Conservation (phyloP, 2,329 filamentous ascomycete species). For the Esteya vermicola region DNA sequence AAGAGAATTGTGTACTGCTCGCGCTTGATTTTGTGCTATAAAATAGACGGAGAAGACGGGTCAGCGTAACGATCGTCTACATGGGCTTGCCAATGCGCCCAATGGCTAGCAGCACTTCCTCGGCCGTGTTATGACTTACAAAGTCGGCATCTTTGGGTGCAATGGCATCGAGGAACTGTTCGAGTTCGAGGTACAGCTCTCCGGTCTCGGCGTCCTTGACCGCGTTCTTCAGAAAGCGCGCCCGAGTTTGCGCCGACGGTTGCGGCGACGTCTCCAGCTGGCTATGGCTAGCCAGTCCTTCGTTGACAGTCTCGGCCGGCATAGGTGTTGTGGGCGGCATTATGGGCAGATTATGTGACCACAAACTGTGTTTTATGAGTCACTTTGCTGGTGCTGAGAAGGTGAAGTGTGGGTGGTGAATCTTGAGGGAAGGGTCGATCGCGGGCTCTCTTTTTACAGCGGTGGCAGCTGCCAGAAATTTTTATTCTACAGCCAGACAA, state of each 20-base stretch:
- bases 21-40: slow-evolving; percentile 89
- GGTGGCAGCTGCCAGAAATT: no score
- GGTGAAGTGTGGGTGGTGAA: neutral
- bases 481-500: no score
- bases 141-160: slow-evolving; percentile 81
- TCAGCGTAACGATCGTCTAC: no score
- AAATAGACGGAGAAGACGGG: neutral
- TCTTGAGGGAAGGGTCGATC: no score
- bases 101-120: slow-evolving; percentile 2
- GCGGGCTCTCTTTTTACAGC: no score
- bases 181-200: slow-evolving; percentile 64
- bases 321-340: slow-evolving; percentile 25
- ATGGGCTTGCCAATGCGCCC: neutral
- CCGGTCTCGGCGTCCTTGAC: slow-evolving; percentile 60
- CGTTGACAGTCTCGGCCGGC: slow-evolving; percentile 62
- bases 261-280: slow-evolving; percentile 32
- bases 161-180: slow-evolving; percentile 85
- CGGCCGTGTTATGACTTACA: slow-evolving; percentile 46
- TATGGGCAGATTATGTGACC: no score
- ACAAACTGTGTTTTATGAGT: no score
- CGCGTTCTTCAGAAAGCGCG: slow-evolving; percentile 64
- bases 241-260: slow-evolving; percentile 60
- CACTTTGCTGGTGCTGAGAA: neutral
- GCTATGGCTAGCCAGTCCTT: slow-evolving; percentile 52
- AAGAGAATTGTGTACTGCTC: slow-evolving; percentile 94